Conservation (phyloP, 2,329 filamentous ascomycete genomes). For the Colletotrichum abscissum region DNA sequence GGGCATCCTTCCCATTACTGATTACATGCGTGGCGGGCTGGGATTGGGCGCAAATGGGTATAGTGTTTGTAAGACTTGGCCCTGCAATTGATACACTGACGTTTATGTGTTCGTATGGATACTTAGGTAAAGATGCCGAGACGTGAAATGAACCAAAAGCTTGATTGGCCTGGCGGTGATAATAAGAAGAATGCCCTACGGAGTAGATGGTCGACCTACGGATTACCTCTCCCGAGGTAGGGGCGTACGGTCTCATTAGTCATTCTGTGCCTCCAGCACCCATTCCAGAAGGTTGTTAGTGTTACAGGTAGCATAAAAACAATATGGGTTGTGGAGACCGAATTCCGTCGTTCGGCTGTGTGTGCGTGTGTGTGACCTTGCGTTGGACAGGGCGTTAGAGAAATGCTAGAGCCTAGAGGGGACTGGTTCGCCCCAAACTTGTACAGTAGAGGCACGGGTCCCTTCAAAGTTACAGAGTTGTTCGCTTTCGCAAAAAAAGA, state of each 20-base stretch:
- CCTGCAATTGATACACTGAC: neutral
- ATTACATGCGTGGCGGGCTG: conserved; percentile 4
- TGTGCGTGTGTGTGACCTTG: neutral
- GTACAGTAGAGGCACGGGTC: neutral
- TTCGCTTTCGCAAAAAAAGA: conserved; percentile 17
- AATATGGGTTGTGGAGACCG: neutral
- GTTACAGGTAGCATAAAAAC: neutral
- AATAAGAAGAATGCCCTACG: neutral
- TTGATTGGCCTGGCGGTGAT: neutral
- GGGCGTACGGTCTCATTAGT: neutral
- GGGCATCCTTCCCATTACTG: neutral
- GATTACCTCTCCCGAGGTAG: neutral
- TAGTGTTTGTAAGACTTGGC: neutral
- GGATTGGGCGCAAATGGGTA: conserved; percentile 1
- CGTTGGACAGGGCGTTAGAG: neutral
- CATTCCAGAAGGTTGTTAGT: neutral
- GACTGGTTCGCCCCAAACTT: neutral
- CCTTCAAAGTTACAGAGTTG: conserved; percentile 12
- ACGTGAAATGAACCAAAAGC: neutral
- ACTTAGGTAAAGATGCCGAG: neutral
- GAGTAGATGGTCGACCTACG: no score
- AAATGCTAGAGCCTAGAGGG: neutral
- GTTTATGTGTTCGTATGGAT: neutral
- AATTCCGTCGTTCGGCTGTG: neutral
- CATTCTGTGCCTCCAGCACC: neutral